Conservation (phyloP, 768 basidiomycete species). For the Mycena vulgaris region DNA sequence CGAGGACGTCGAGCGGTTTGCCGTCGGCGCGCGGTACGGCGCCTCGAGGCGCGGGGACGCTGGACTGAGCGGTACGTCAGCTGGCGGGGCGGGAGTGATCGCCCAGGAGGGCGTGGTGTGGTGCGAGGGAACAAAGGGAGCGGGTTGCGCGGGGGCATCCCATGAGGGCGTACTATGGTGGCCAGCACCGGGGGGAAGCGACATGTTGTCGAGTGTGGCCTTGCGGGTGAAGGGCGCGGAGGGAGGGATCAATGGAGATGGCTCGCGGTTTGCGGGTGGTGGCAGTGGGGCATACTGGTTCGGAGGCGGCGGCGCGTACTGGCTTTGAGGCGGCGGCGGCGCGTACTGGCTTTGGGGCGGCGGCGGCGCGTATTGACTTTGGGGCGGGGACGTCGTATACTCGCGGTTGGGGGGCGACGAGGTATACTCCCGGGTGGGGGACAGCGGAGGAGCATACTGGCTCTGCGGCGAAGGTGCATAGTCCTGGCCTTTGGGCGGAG, state of each 20-base stretch:
- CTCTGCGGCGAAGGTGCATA: conserved; percentile 15
- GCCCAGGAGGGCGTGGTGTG: conserved; percentile 38
- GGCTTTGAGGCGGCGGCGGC: neutral
- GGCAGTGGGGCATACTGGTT: neutral
- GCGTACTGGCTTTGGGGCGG: too few relatives aligned
- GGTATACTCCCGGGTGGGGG: neutral
- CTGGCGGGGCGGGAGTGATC: conserved; percentile 14
- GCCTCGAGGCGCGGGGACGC: conserved; percentile 42
- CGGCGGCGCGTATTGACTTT: conserved; percentile 18
- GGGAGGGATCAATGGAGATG: conserved; percentile 34
- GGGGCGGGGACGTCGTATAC: conserved; percentile 5
- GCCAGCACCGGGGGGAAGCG: neutral
- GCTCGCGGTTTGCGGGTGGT: conserved; percentile 29
- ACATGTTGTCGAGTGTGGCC: conserved; percentile 1
- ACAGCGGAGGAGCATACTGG: conserved; percentile 26
- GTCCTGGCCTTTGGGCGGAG: conserved; percentile 15
- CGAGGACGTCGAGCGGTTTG: conserved; percentile 52
- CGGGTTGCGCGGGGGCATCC: conserved; percentile 20
- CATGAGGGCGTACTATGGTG: conserved; percentile 29
- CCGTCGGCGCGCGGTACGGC: conserved; percentile 47
- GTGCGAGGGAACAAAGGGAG: conserved; percentile 23
- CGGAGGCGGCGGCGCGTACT: neutral
- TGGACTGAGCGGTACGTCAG: conserved; percentile 8
- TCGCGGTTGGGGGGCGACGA: conserved; percentile 1
- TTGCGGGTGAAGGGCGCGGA: conserved; percentile 26